Conservation (phyloP, 1,284 basidiomycete species). For the Trichosporon ovoides region DNA sequence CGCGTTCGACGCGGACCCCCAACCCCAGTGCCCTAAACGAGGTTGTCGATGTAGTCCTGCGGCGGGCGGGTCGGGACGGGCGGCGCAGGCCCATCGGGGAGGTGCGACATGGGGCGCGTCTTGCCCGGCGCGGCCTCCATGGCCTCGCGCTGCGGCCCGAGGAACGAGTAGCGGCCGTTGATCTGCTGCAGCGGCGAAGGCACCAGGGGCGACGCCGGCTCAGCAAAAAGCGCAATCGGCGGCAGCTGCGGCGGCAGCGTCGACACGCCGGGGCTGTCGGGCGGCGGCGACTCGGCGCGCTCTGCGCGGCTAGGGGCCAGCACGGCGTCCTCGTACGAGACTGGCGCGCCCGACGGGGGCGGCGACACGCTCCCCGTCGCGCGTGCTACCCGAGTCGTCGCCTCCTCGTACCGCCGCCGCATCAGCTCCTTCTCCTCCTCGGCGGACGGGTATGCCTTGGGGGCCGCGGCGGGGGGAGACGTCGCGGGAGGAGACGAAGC, state of each 20-base stretch:
- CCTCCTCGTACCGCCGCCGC: conserved; percentile 33
- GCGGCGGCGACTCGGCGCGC: not conserved
- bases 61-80: not conserved
- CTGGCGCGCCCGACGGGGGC: not conserved
- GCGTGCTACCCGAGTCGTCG: conserved; percentile 50
- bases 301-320: not conserved
- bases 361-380: not conserved
- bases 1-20: not conserved
- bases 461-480: not conserved
- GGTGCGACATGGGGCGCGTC: not conserved
- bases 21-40: not conserved
- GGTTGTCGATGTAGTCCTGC: conserved; percentile 4
- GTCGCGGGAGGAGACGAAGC: not conserved
- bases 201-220: not conserved
- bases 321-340: not conserved
- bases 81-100: not conserved
- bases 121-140: not conserved
- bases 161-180: conserved; percentile 3
- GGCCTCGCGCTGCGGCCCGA: not conserved
- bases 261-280: not conserved
- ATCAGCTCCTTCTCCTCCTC: conserved; percentile 28
- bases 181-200: not conserved
- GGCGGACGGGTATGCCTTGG: conserved; percentile 14
- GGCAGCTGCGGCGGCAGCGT: not conserved
- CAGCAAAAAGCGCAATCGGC: not conserved